Conservation (phyloP, 768 basidiomycete genomes). For the Suillus lakei region DNA sequence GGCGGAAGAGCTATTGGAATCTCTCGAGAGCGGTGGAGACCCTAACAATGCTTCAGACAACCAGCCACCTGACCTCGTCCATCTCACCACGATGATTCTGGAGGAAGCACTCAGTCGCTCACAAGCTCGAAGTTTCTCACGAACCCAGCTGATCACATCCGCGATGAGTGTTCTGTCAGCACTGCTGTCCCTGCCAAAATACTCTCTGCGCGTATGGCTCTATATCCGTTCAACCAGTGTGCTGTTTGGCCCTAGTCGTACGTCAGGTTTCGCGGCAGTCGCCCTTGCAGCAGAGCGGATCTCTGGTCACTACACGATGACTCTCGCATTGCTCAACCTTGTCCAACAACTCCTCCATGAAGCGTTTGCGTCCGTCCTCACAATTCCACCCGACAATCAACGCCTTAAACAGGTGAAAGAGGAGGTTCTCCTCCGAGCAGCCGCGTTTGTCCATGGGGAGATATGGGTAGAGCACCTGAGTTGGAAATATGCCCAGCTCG, state of each 20-base stretch:
- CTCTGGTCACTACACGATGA: conserved; percentile 81
- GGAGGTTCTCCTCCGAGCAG: conserved; percentile 80
- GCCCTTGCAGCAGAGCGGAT: conserved; percentile 74
- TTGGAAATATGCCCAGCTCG: conserved; percentile 86
- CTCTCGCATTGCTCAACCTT: conserved; percentile 75
- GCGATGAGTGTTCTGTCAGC: conserved; percentile 83
- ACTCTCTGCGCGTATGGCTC: conserved; percentile 87
- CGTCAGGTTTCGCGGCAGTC: conserved; percentile 60
- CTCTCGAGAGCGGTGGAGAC: conserved; percentile 49
- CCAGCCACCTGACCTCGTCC: conserved; percentile 73
- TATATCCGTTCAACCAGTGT: conserved; percentile 81
- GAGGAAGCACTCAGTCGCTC: conserved; percentile 74
- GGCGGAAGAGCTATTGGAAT: conserved; percentile 62
- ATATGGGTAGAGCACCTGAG: conserved; percentile 86
- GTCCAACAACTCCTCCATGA: conserved; percentile 78
- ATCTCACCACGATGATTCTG: conserved; percentile 79
- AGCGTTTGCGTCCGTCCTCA: conserved; percentile 57
- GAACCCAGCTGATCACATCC: conserved; percentile 72
- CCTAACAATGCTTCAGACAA: conserved; percentile 35
- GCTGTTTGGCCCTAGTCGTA: conserved; percentile 70
- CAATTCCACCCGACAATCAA: conserved; percentile 56
- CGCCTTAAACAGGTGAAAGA: conserved; percentile 78
- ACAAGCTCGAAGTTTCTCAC: conserved; percentile 45
- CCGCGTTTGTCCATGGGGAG: conserved; percentile 80
- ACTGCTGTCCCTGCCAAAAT: conserved; percentile 71